These are phyloP conservation scores for Solanum paucissectum DNA, from an alignment of 257 asterid species.

Conservation along the genomic window DNA sequence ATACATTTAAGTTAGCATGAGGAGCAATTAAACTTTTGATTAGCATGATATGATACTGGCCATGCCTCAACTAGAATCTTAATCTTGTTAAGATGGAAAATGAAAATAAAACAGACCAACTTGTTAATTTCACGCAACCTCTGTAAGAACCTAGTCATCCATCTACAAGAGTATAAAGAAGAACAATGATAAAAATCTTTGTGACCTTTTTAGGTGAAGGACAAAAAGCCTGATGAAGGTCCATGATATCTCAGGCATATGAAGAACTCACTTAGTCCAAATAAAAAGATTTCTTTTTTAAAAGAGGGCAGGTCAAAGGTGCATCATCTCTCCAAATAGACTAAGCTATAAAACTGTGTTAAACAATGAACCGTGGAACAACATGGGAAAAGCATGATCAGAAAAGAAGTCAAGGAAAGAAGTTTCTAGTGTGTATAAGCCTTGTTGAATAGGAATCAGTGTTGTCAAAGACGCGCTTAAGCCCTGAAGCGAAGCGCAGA, in stretches of 20 bases:
- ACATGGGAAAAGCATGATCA: background rate
- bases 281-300: background rate
- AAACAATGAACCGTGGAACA: background rate
- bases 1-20: background rate
- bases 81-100: background rate
- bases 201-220: background rate
- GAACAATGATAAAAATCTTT: background rate
- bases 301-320: background rate
- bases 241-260: background rate
- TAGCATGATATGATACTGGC: background rate
- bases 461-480: background rate
- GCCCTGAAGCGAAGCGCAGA: background rate
- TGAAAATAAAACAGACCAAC: background rate
- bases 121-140: background rate
- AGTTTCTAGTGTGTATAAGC: background rate
- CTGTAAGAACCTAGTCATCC: background rate
- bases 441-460: background rate
- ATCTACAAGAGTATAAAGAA: background rate
- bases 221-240: background rate
- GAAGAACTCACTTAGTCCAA: background rate
- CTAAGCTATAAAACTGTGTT: background rate
- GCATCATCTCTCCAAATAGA: background rate
- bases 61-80: background rate
- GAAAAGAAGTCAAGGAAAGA: background rate
- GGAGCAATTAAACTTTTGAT: background rate